Evolutionary conservation across 2,329 filamentous ascomycete species (phyloP), one percentile per base, ranked within the genome.

Genomic region (Microascus cirrosus): DNA sequence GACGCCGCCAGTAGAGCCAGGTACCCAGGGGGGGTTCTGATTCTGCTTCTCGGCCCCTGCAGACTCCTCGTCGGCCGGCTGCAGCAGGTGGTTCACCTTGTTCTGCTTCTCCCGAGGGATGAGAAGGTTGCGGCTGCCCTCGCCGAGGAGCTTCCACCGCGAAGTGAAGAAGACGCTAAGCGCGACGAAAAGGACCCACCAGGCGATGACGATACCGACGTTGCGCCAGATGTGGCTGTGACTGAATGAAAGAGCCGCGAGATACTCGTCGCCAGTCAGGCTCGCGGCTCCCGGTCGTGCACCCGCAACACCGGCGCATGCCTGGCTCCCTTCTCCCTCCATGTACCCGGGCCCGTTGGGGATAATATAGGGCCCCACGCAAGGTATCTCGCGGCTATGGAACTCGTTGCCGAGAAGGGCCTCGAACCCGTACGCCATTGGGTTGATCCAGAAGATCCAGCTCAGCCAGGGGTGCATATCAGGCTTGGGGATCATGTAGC

Each of bases 341-440:
- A n/a, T n/a, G 59, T 82, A 85, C 1, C 71, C 71, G 0, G 74
- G 70, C 0, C 80, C 78, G 54, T 66, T 74, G 0, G 81, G 81
- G 3, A 83, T 71, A 6, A 84, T 67, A 59, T 79, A 80, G 32
- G 60, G 61, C 2, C 70, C 73, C 2, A 75, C 75, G 59, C 81
- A 84, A 1, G 73, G 69, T 3, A 50, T 50, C 65, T 86, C 71
- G 6, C 13, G 8, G 36, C 70, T 71, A 61, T 86, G 77, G 59
- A 90, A 89, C 65, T 91, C 87, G 63, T 90, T 90, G 0, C 83
- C 75, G 65, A 90, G 75, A 0, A 91, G 68, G 0, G 79, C 80
- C 62, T 89, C 83, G 59, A 89, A 90, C 0, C 77, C 83, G 59
- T 89, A 90, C 0, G 86, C 81, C 2, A 90, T 71, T 0, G 86